Evolutionary conservation across 495 filamentous ascomycete genomes (phyloP), one percentile per base, ranked within the genome.

Genomic region (Podospora australis): DNA sequence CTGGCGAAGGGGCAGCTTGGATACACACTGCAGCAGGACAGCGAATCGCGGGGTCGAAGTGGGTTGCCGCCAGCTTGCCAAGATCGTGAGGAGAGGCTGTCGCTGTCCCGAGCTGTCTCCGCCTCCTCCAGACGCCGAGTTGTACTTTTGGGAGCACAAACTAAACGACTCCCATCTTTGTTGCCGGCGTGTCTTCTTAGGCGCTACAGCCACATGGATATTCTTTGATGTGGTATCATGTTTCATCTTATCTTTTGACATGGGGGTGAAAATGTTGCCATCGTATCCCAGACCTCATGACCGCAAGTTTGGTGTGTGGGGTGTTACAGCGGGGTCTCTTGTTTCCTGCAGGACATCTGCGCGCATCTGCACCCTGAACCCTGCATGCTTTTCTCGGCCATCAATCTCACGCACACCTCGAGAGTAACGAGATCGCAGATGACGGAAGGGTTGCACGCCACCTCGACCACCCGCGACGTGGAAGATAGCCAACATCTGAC

Each of bases 241-340:
- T 40, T 22, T 34, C 23, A 14, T 45, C 25, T 11, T 36, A 30
- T 43, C 22, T 14, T 36, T 40, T 30, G 32, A 44, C 23, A 34
- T 49, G 24, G 44, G 3, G 5, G 34, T 10, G n/a, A 24, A 24
- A 13, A 53, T 61, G 48, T 43, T 46, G 49, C 46, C 46, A 57
- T 60, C 22, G 29, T 11, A n/a, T 22, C n/a, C 16, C 29, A 10
- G 20, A 32, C 46, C 57, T 26, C 51, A 59, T 59, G 59, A 59
- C 53, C 42, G 43, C 26, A 39, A 38, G 35, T 20, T 35, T 44
- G 25, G 19, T 11, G 25, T 21, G 40, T 26, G 40, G 40, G 40
- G 40, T 43, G 40, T 43, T 43, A 43, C 40, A 43, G 40, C 40
- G 40, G 40, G 40, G 40, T 40, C 20, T 47, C 7, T 16, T 39